Evolutionary conservation across 441 rosid genomes (phyloP).

Genomic region (Iberis amara): DNA sequence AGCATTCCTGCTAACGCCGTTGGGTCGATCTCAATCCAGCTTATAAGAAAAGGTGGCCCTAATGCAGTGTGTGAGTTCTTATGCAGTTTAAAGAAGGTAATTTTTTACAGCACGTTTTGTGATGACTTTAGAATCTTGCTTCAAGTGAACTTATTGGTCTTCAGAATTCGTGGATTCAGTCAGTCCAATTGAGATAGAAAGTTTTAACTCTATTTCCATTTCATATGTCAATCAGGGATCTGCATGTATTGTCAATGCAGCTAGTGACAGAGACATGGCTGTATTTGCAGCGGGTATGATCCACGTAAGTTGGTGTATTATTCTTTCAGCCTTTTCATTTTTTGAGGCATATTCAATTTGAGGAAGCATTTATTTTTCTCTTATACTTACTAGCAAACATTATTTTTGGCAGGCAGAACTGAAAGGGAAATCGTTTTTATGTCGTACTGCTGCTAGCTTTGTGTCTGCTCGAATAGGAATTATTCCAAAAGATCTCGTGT

Average conservation of each 20-base stretch:
- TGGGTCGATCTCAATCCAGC: constrained; percentile 69
- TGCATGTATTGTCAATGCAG: constrained; percentile 87
- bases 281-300: constrained; percentile 94
- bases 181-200: background rate
- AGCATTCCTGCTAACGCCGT: constrained; percentile 59
- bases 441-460: constrained; percentile 97
- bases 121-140: background rate
- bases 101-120: background rate
- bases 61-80: constrained; percentile 79
- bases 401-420: constrained; percentile 72
- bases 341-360: constrained; percentile 14
- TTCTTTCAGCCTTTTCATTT: constrained; percentile 11
- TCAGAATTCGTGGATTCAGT: background rate
- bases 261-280: constrained; percentile 91
- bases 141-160: constrained; percentile 1
- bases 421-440: constrained; percentile 77
- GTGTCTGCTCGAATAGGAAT: constrained; percentile 87
- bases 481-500: constrained; percentile 66
- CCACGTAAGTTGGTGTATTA: constrained; percentile 47
- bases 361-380: constrained; percentile 7
- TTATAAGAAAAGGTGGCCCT: constrained; percentile 86
- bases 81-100: constrained; percentile 76
- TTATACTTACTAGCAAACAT: constrained; percentile 5
- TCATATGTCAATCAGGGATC: constrained; percentile 57
- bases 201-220: constrained; percentile 26